Evolutionary conservation across 768 basidiomycete species (phyloP), one percentile per base, ranked within the genome.

Genomic region (Rhodotorula kratochvilovae): DNA sequence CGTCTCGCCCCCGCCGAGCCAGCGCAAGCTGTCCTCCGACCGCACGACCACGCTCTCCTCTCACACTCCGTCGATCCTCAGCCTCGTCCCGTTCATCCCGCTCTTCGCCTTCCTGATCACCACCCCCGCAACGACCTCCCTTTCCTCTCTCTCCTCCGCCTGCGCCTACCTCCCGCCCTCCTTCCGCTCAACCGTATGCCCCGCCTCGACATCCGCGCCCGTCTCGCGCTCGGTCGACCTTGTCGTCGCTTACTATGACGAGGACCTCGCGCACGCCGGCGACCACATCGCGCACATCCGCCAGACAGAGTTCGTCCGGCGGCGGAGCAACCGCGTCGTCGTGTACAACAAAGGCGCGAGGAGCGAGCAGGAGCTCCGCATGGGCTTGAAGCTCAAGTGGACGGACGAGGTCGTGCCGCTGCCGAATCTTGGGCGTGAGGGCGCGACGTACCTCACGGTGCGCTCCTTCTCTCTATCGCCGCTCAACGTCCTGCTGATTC

Each of bases 401-500:
- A 66, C 59, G 25, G 79, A 80, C 60, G 78, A 78, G 54, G 77
- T 81, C 8, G 72, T 80, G 0, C 54, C 56, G 29, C 51, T 81
- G n/a, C 55, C 63, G 29, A 81, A 81, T 58, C 54, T 78, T 5
- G 80, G 80, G 0, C 55, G 80, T 23, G 80, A 81, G 59, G 80
- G 80, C 27, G 80, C 78, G 59, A 81, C 80, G 13, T 81, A 81
- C 65, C 70, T 81, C 43, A 62, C 63, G 17, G 80, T 80, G 66
- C 65, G 79, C 68, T 16, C 29, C 45, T 4, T 23, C 5, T 21
- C 21, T 13, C 31, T 10, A 21, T 42, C 36, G 15, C 27, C 23
- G 74, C 48, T 36, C 33, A 3, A 11, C 29, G 23, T 51, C 15
- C 31, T 33, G 31, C 48, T 23, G 15, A 16, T 29, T 31, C 10